Conservation (phyloP, 345 rosid genomes). For the Brassica cretica region DNA sequence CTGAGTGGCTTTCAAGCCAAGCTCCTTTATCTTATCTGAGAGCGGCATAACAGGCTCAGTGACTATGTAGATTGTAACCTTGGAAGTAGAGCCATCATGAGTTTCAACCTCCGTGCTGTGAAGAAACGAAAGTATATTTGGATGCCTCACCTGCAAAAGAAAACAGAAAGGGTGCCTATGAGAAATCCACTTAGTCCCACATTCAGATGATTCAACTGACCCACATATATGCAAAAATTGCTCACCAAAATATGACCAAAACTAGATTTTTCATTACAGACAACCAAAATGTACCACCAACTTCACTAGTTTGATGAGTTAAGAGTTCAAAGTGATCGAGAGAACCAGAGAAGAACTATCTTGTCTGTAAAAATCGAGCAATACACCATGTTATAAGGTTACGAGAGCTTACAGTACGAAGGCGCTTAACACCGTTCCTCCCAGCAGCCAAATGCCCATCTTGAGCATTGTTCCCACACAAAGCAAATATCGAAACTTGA, state of each 20-base stretch:
- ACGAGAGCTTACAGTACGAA: conserved; percentile 73
- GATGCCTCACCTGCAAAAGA: conserved; percentile 85
- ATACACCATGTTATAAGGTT: conserved; percentile 1
- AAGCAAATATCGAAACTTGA: conserved; percentile 81
- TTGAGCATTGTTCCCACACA: conserved; percentile 76
- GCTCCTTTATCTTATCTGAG: conserved; percentile 90
- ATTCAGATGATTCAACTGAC: conserved; percentile 13
- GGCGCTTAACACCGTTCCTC: conserved; percentile 96
- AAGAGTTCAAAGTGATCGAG: no score
- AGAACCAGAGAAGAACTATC: no score
- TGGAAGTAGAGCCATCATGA: conserved; percentile 66
- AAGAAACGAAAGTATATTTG: conserved; percentile 87
- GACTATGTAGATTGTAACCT: conserved; percentile 85
- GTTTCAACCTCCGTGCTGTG: conserved; percentile 92
- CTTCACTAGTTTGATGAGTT: no score
- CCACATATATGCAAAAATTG: not conserved
- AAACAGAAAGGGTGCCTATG: not conserved
- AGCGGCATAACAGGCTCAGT: conserved; percentile 98
- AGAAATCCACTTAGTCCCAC: conserved; percentile 1
- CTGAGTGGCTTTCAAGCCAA: conserved; percentile 82
- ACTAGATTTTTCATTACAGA: no score
- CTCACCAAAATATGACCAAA: not conserved
- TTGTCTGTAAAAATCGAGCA: not conserved
- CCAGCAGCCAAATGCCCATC: conserved; percentile 95
- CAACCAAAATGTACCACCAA: no score